Conservation (phyloP, 1,284 basidiomycete genomes). For the Ceratobasidium sp. region DNA sequence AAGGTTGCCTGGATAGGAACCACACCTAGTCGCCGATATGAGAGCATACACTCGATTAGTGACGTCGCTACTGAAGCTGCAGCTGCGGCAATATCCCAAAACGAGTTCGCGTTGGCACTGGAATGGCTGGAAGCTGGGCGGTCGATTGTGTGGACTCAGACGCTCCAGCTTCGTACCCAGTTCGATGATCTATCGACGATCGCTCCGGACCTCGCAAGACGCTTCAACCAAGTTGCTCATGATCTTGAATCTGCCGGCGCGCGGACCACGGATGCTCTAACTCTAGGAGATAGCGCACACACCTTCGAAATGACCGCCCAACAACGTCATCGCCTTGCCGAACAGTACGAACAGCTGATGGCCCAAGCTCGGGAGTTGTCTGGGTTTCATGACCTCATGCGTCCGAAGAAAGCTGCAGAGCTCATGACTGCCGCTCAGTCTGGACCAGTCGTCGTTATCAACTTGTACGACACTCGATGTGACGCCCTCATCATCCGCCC, state of each 20-base stretch:
- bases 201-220: background rate
- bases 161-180: background rate
- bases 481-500: too few relatives aligned
- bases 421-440: too few relatives aligned
- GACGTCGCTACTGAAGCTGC: background rate
- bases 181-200: background rate
- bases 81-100: background rate
- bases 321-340: too few relatives aligned
- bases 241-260: background rate
- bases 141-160: slow-evolving; percentile 15
- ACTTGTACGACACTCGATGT: too few relatives aligned
- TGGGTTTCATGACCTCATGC: too few relatives aligned
- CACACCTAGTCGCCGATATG: background rate
- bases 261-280: too few relatives aligned
- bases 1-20: background rate
- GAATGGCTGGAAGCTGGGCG: slow-evolving; percentile 11
- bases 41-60: background rate
- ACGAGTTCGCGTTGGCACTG: background rate
- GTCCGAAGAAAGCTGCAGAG: too few relatives aligned
- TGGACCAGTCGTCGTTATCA: too few relatives aligned
- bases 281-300: too few relatives aligned
- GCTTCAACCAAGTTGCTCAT: background rate
- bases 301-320: too few relatives aligned
- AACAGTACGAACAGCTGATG: too few relatives aligned
- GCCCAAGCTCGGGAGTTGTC: too few relatives aligned